Percentiles rank a stretch among this genome's conserved stretches.
phyloP scores from a whole-genome alignment of 1,284 basidiomycete genomes.

The Ganoderma boninense region DNA sequence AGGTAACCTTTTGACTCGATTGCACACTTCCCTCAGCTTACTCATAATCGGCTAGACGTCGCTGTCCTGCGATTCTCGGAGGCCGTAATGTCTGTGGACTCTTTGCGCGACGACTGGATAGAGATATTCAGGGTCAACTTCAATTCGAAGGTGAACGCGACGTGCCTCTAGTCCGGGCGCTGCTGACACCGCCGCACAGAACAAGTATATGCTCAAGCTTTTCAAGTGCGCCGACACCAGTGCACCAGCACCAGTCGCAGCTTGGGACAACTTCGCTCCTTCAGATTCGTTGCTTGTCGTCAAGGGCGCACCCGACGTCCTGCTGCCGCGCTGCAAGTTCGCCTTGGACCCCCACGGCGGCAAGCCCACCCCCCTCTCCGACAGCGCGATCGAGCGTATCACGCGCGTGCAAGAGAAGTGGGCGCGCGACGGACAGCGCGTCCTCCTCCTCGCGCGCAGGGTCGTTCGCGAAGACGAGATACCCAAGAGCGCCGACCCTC shows the following conservation, averaged over 20 bases:
- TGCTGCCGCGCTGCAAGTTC: conserved; percentile 57
- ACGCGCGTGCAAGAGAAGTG: conserved; percentile 55
- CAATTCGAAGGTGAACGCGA: conserved; percentile 53
- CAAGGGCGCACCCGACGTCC: conserved; percentile 68
- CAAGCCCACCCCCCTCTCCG: conserved; percentile 45
- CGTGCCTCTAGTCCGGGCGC: no score
- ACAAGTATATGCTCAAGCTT: conserved; percentile 64
- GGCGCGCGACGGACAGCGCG: conserved; percentile 65
- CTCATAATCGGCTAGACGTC: conserved; percentile 46
- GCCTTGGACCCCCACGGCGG: conserved; percentile 46
- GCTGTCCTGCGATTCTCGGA: conserved; percentile 67
- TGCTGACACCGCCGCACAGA: conserved; percentile 41
- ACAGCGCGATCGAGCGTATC: conserved; percentile 44
- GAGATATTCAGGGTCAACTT: conserved; percentile 53
- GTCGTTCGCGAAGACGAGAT: conserved; percentile 42
- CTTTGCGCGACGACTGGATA: conserved; percentile 39
- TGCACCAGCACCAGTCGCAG: conserved; percentile 34
- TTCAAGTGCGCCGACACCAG: conserved; percentile 32
- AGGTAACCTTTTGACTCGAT: conserved; percentile 40
- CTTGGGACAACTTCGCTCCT: conserved; percentile 43
- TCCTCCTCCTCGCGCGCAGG: conserved; percentile 55
- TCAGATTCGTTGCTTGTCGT: conserved; percentile 52
- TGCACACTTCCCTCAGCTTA: not conserved
- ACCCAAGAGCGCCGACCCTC: conserved; percentile 40
- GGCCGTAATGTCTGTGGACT: conserved; percentile 39